Conservation (phyloP, 306 rosid species). For the Citrullus colocynthis region DNA sequence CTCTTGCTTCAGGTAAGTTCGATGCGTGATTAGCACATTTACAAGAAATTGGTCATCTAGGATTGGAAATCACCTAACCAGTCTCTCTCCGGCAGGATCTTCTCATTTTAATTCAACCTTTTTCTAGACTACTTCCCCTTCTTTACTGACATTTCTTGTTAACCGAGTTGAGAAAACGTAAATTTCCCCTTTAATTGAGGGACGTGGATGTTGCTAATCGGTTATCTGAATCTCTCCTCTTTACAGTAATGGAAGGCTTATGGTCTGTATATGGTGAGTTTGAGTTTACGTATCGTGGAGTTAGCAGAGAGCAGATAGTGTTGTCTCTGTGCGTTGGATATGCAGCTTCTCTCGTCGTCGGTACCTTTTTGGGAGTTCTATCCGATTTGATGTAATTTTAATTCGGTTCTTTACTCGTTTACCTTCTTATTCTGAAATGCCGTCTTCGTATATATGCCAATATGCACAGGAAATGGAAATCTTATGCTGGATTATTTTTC, state of each 20-base stretch:
- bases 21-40: background rate
- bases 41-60: background rate
- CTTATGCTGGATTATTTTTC: background rate
- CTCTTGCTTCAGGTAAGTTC: constrained; percentile 64
- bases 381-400: constrained; percentile 68
- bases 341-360: constrained; percentile 51
- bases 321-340: constrained; percentile 50
- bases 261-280: constrained; percentile 73
- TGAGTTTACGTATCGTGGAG: constrained; percentile 51
- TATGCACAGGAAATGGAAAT: background rate
- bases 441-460: background rate
- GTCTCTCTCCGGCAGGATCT: background rate
- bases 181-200: background rate
- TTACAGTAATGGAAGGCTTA: constrained; percentile 66
- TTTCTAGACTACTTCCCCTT: background rate
- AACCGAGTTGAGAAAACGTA: background rate
- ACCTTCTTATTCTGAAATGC: background rate
- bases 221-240: constrained; percentile 16
- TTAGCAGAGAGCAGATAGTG: constrained; percentile 48
- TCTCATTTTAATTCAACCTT: background rate
- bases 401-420: background rate
- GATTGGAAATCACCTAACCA: background rate
- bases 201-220: constrained; percentile 9
- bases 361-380: constrained; percentile 57
- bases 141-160: constrained; percentile 9